Evolutionary conservation across 1,284 basidiomycete genomes (phyloP), one percentile per base, ranked within the genome.

Genomic region (Apiotrichum domesticum): DNA sequence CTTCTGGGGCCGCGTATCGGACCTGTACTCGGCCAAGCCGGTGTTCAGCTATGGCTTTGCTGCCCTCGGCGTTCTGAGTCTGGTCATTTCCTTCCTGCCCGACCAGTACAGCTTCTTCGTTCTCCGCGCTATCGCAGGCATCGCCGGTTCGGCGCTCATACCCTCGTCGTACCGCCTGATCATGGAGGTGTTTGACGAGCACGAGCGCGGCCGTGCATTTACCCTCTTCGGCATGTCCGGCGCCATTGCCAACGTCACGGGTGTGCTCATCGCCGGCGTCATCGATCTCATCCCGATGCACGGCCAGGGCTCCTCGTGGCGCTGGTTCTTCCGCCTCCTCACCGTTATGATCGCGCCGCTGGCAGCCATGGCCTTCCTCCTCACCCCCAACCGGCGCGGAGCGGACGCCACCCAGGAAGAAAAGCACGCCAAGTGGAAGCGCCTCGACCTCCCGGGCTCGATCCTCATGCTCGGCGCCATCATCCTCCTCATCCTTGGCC

Each of bases 101-200:
- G 62, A 72, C 29, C 59, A 70, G 50, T 68, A 63, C 52, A 55
- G 63, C 10, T 70, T 66, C 60, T 68, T 70, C 52, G 52, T 73
- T 39, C 55, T 73, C 37, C 62, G 70, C 15, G 71, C 69, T 0
- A 21, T 72, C 4, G 57, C 61, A 3, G 73, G 71, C 14, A 65
- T 74, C 15, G 61, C 62, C 0, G 70, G 66, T 7, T 59, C 67
- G 2, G 56, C 62, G 1, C 62, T 67, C 40, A 69, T 74, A 33
- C 74, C 74, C 0, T 63, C 72, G n/a, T 64, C 72, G 2, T 74
- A 71, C 62, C 66, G 71, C 52, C 63, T 77, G 41, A 76, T 77
- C 50, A 51, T 68, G 11, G 59, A 65, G 34, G 61, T 71, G 35
- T 76, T 75, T 47, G 66, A 66, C 32, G 61, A 61, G 0, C 40